Evolutionary conservation across 352 stramenopile species (phyloP).

Genomic region (Blastocystis sp.): DNA sequence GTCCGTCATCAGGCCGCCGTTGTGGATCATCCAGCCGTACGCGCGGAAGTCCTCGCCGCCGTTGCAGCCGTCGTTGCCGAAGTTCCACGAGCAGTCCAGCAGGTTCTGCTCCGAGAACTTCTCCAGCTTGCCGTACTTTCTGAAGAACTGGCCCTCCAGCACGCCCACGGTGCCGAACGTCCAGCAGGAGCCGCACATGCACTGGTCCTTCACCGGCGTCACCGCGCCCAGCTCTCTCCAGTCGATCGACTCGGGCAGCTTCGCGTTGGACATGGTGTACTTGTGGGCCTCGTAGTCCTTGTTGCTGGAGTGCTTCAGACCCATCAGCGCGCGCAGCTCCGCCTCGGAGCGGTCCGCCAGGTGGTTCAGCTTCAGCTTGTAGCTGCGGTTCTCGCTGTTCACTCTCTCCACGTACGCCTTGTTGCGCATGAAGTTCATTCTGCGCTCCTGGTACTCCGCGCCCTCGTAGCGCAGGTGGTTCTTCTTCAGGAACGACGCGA

Average conservation of each 20-base stretch:
- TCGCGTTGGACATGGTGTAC: slow-evolving; percentile 70
- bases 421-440: slow-evolving; percentile 75
- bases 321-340: slow-evolving; percentile 73
- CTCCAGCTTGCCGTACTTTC: slow-evolving; percentile 73
- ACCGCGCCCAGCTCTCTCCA: slow-evolving; percentile 81
- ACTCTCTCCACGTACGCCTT: slow-evolving; percentile 77
- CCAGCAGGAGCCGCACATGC: slow-evolving; percentile 85
- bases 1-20: slow-evolving; percentile 75
- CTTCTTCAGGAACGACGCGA: slow-evolving; percentile 62
- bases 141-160: slow-evolving; percentile 71
- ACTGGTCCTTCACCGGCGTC: slow-evolving; percentile 85
- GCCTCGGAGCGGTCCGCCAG: slow-evolving; percentile 80
- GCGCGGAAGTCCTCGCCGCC: slow-evolving; percentile 84
- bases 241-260: slow-evolving; percentile 78
- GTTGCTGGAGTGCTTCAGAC: slow-evolving; percentile 72
- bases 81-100: slow-evolving; percentile 85
- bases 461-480: slow-evolving; percentile 77
- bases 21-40: slow-evolving; percentile 74
- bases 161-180: slow-evolving; percentile 76
- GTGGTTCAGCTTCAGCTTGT: slow-evolving; percentile 77
- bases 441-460: slow-evolving; percentile 75
- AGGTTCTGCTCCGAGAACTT: slow-evolving; percentile 82
- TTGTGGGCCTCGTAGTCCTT: slow-evolving; percentile 74
- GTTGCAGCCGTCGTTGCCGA: slow-evolving; percentile 84
- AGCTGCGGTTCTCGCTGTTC: slow-evolving; percentile 69